Percentiles rank a stretch among this genome's conserved stretches.
phyloP scores from a whole-genome alignment of 345 rosid species.

The Zanthoxylum bungeanum region DNA sequence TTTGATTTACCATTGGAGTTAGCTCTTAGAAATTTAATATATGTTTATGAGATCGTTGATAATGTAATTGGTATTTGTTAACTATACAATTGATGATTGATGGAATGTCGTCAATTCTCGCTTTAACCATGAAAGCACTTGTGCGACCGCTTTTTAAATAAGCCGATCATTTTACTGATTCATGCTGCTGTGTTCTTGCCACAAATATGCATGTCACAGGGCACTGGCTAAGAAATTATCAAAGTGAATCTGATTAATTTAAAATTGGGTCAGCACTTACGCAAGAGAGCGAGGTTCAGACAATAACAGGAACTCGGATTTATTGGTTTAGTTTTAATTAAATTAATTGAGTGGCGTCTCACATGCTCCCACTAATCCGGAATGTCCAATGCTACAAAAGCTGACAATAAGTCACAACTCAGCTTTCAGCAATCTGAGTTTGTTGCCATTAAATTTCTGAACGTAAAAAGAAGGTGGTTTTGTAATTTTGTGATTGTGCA shows the following conservation, averaged over 20 bases:
- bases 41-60: not conserved
- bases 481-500: not conserved
- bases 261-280: constrained; percentile 17
- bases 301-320: not conserved
- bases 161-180: not conserved
- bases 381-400: not conserved
- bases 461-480: not conserved
- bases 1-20: too few relatives aligned
- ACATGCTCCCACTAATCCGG: constrained; percentile 23
- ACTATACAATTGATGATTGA: too few relatives aligned
- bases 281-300: not conserved
- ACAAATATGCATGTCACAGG: not conserved
- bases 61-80: not conserved
- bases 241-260: not conserved
- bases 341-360: constrained; percentile 5
- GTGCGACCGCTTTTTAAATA: not conserved
- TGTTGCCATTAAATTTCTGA: not conserved
- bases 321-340: not conserved
- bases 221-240: not conserved
- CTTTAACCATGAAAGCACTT: not conserved
- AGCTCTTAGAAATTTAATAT: too few relatives aligned
- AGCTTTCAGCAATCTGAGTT: constrained; percentile 1
- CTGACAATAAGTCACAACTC: not conserved
- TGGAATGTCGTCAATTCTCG: too few relatives aligned
- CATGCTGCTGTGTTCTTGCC: not conserved